Base-by-base conservation (phyloP, 208 protist species). In the Wallacemonas rigidus region DNA sequence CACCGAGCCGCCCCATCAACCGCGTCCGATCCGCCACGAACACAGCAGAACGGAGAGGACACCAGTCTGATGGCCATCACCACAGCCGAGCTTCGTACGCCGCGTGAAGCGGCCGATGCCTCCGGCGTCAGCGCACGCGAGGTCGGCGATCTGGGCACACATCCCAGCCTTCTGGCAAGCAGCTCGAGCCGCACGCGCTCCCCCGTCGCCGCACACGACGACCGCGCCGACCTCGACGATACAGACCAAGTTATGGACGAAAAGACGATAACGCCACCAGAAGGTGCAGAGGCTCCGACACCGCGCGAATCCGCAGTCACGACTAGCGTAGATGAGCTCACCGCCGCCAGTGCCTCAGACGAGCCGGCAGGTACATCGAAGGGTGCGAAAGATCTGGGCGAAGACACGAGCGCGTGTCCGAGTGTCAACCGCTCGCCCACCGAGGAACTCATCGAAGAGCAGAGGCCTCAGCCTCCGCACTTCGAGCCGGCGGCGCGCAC, bases 161-260 rank as follows among this genome's bases (percentile, higher is more conserved):
- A 45, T 38, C 60, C 60, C 6, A 65, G 60, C 43, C 40, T 65
- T 1, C 60, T 65, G n/a, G 60, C 53, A 14, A 65, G 41, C 14
- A 44, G n/a, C 60, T 3, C 36, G 12, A 50, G 45, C 45, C 45
- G 45, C 45, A 12, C 12, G 8, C 45, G 12, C 45, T 50, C 45
- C 12, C 8, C 12, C 12, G 8, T 50, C 45, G 45, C 45, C 45
- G 8, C 45, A 44, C 62, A 67, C 62, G 6, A 51, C 58, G 58
- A 40, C 51, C 15, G n/a, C 56, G 56, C 7, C 6, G 36, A 7
- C 57, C 12, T 26, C 26, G 26, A 26, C 26, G 26, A 26, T 26
- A 26, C 26, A 26, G 26, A 26, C 26, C 26, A 26, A 26, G 26
- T 26, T 26, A 26, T 26, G 26, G 26, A 26, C 26, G 26, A 26